Conservation (phyloP, 1,139 yeast species). For the Pichia sorboxylosa region DNA sequence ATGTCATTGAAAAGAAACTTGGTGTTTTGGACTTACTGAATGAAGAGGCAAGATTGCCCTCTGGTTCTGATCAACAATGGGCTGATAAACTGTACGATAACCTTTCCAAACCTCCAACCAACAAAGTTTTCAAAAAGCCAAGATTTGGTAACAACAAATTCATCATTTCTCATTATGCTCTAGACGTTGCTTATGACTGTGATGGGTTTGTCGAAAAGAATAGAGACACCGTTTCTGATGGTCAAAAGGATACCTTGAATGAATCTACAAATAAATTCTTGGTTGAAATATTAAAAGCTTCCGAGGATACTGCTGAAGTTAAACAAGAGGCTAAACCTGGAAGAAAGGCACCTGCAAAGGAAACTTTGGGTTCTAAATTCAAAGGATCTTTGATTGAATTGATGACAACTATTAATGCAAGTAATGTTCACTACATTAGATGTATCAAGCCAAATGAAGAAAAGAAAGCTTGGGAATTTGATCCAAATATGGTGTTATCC, state of each 20-base stretch:
- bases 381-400: conserved; percentile 85
- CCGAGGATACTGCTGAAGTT: conserved; percentile 51
- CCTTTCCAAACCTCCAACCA: conserved; percentile 67
- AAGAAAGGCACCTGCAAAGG: conserved; percentile 53
- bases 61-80: conserved; percentile 92
- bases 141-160: conserved; percentile 89
- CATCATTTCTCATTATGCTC: conserved; percentile 86
- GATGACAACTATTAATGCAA: conserved; percentile 85
- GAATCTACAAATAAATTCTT: conserved; percentile 57
- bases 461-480: conserved; percentile 93
- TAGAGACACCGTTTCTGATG: conserved; percentile 95
- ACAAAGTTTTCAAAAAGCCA: conserved; percentile 80
- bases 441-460: conserved; percentile 95
- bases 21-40: conserved; percentile 85
- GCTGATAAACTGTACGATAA: conserved; percentile 81
- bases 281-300: conserved; percentile 47
- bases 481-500: conserved; percentile 87
- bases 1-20: conserved; percentile 76
- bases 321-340: conserved; percentile 29
- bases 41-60: conserved; percentile 90
- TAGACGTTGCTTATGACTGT: conserved; percentile 84
- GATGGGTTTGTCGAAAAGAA: conserved; percentile 96
- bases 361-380: conserved; percentile 90
- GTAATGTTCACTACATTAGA: conserved; percentile 92
- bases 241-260: conserved; percentile 76